Evolutionary conservation across 352 stramenopile genomes (phyloP), one percentile per base, ranked within the genome.

Genomic region (Pythium dissimile): DNA sequence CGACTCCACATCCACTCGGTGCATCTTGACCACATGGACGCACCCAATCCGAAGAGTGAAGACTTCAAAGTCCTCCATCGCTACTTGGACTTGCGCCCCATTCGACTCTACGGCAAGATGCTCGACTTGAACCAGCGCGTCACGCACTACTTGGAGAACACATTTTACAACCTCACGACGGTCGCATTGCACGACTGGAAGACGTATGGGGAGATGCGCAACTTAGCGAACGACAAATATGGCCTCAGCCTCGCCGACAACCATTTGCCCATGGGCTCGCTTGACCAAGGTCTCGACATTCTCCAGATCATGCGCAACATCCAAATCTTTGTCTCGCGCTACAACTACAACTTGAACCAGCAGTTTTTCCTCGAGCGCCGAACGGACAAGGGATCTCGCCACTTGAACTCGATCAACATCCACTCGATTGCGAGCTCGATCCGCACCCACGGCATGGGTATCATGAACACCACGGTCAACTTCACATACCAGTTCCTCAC

Each of bases 281-380:
- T 97, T 8, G 91, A 98, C 59, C 82, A 94, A 59, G 89, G 88
- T 9, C 62, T 98, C 28, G 92, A 98, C 67, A 90, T 98, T 42
- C 67, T 98, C 20, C 89, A 97, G 67, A 97, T 98, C 66, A 97
- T 98, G 90, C 88, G 92, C 46, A 97, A 98, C 66, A 97, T 98
- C 62, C 78, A 97, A 70, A 88, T 95, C 39, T 97, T 97, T 47
- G 86, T 95, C 12, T 76, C 76, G 18, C 69, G 80, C 13, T 97
- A 94, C 80, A 97, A 97, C 69, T 98, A 98, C 75, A 97, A 98
- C 48, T 69, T 98, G 51, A 97, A 98, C 64, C 90, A 97, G 69
- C 94, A 98, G 57, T 90, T 95, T 54, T 98, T 98, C 64, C 68
- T 98, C 31, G 90, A 98, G 59, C 83, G 89, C 24, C 81, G 79